Evolutionary conservation across 2,329 filamentous ascomycete species (phyloP).

Genomic region (Coniochaeta sp.): DNA sequence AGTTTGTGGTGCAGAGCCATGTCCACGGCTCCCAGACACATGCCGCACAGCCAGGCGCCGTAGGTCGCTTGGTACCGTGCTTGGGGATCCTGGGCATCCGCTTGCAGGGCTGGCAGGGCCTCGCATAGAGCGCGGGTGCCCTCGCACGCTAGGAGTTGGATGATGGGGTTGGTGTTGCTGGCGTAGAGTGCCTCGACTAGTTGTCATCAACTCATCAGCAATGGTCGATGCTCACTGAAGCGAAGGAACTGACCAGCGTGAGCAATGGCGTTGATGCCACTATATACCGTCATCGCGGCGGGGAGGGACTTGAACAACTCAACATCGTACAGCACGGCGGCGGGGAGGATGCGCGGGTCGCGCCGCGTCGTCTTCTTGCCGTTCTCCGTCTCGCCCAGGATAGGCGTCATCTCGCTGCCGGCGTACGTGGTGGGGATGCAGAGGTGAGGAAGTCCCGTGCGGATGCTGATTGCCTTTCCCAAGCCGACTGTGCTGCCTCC

Average conservation of each 20-base stretch:
- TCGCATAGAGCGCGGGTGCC: constrained; percentile 46
- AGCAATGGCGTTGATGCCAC: constrained; percentile 13
- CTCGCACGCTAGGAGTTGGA: constrained; percentile 49
- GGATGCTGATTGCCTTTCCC: constrained; percentile 50
- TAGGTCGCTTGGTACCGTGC: constrained; percentile 49
- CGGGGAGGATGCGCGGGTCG: constrained; percentile 52
- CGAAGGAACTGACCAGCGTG: constrained; percentile 1
- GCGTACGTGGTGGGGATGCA: constrained; percentile 51
- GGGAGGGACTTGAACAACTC: constrained; percentile 54
- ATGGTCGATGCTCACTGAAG: not conserved
- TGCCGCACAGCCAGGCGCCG: constrained; percentile 57
- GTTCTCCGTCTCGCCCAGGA: constrained; percentile 52
- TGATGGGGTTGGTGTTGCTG: constrained; percentile 52
- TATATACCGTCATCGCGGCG: constrained; percentile 36
- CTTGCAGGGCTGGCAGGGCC: constrained; percentile 25
- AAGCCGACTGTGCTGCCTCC: constrained; percentile 56
- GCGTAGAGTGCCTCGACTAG: constrained; percentile 55
- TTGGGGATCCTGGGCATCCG: not conserved
- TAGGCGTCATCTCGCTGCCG: constrained; percentile 57
- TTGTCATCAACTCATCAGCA: not conserved
- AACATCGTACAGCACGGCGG: constrained; percentile 57
- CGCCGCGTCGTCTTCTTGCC: constrained; percentile 48
- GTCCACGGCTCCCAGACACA: constrained; percentile 48
- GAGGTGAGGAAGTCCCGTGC: constrained; percentile 37
- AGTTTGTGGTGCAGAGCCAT: constrained; percentile 63